A percentile compares a stretch with the other conserved stretches of the same genome.
phyloP scores from a whole-genome alignment of 192 early-diverging fungal species.

The Backusella sp. region DNA sequence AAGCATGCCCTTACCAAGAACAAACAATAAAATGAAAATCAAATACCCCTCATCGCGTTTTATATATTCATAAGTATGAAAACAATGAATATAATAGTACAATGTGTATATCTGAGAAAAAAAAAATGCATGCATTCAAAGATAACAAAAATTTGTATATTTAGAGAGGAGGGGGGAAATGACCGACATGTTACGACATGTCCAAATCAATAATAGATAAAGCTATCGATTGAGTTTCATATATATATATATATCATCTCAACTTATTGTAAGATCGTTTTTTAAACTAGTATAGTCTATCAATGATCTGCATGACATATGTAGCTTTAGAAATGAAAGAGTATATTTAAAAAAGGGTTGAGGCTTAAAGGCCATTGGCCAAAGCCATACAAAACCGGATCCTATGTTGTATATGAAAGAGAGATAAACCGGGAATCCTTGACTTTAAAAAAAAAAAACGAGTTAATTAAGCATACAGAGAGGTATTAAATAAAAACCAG shows the following conservation, averaged over 20 bases:
- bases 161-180: neutral
- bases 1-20: neutral
- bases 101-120: neutral
- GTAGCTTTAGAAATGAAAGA: neutral
- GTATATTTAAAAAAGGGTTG: neutral
- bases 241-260: neutral
- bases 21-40: neutral
- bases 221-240: neutral
- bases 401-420: neutral
- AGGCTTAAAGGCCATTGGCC: neutral
- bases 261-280: neutral
- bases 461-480: neutral
- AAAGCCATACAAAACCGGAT: neutral
- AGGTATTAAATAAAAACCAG: neutral
- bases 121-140: neutral
- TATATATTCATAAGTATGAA: neutral
- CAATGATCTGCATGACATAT: neutral
- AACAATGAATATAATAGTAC: neutral
- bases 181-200: neutral
- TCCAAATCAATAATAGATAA: too few relatives aligned
- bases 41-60: neutral
- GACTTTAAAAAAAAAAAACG: neutral
- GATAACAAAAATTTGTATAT: neutral
- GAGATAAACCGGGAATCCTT: neutral
- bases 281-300: neutral